phyloP scores from a whole-genome alignment of 2,329 filamentous ascomycete species.

The Alternaria viburni region DNA sequence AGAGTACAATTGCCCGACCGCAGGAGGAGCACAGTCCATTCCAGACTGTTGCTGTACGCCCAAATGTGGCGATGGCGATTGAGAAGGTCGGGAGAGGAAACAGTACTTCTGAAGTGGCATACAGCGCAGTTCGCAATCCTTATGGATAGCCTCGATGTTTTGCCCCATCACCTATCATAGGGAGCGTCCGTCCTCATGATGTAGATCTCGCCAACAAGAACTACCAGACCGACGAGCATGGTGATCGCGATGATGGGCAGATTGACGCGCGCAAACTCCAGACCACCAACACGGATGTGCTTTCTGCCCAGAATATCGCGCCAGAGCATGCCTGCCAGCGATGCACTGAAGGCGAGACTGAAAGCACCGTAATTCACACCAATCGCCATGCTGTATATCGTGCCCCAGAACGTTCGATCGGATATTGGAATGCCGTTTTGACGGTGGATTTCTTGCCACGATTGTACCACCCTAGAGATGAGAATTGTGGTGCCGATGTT shows the following conservation, averaged over 20 bases:
- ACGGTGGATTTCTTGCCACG: constrained; percentile 68
- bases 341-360: constrained; percentile 74
- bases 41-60: background rate
- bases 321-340: constrained; percentile 74
- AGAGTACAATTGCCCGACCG: background rate
- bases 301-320: constrained; percentile 72
- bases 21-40: background rate
- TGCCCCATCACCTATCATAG: constrained; percentile 4
- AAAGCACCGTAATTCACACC: constrained; percentile 79
- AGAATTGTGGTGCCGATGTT: constrained; percentile 80
- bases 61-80: background rate
- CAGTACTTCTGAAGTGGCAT: background rate
- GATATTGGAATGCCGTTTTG: constrained; percentile 58
- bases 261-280: constrained; percentile 73
- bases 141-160: background rate
- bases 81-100: background rate
- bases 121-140: background rate
- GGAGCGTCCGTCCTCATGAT: constrained; percentile 53
- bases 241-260: constrained; percentile 72
- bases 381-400: constrained; percentile 73
- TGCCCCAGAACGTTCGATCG: constrained; percentile 73
- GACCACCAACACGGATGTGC: constrained; percentile 67
- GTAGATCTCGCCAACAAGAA: constrained; percentile 70
- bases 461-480: constrained; percentile 71
- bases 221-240: constrained; percentile 68